A percentile compares a stretch with the other conserved stretches of the same genome.
These are phyloP conservation scores for Rhizophora mangle DNA, from an alignment of 345 rosid genomes.

Conservation along the genomic window DNA sequence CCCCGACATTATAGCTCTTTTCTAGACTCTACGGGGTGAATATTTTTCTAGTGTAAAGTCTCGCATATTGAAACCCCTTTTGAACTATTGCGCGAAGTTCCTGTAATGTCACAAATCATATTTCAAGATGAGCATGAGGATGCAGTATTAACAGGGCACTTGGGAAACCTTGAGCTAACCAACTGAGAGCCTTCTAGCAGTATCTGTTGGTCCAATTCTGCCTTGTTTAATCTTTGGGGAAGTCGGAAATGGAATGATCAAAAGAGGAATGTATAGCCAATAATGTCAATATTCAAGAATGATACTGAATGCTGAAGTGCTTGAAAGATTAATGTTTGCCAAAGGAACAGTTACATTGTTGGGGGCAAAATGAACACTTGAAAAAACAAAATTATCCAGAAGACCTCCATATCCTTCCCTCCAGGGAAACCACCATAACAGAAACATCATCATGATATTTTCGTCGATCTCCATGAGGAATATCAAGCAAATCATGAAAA, in stretches of 20 bases:
- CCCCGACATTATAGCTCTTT: too few relatives aligned
- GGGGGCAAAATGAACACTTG: slow-evolving; percentile 17
- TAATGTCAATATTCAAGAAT: slow-evolving; percentile 23
- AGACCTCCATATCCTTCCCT: slow-evolving; percentile 97
- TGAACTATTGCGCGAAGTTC: too few relatives aligned
- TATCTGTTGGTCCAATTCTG: not conserved
- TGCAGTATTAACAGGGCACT: not conserved
- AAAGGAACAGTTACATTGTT: slow-evolving; percentile 31
- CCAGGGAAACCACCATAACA: slow-evolving; percentile 92
- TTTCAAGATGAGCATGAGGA: not conserved
- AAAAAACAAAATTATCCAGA: slow-evolving; percentile 54
- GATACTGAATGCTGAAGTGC: slow-evolving; percentile 36
- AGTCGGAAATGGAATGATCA: slow-evolving; percentile 8
- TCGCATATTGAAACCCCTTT: too few relatives aligned
- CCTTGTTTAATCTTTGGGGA: not conserved
- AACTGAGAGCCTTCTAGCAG: slow-evolving; percentile 1
- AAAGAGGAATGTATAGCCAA: slow-evolving; percentile 11
- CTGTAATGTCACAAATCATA: too few relatives aligned
- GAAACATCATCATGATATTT: slow-evolving; percentile 97
- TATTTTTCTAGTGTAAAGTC: too few relatives aligned
- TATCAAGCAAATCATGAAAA: slow-evolving; percentile 86
- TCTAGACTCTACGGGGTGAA: too few relatives aligned
- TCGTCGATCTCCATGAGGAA: slow-evolving; percentile 89
- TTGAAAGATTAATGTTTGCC: slow-evolving; percentile 36
- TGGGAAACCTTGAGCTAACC: slow-evolving; percentile 1